Evolutionary conservation across 2,329 filamentous ascomycete genomes (phyloP), one percentile per base, ranked within the genome.

Genomic region (Arthrobotrys sphaeroides): DNA sequence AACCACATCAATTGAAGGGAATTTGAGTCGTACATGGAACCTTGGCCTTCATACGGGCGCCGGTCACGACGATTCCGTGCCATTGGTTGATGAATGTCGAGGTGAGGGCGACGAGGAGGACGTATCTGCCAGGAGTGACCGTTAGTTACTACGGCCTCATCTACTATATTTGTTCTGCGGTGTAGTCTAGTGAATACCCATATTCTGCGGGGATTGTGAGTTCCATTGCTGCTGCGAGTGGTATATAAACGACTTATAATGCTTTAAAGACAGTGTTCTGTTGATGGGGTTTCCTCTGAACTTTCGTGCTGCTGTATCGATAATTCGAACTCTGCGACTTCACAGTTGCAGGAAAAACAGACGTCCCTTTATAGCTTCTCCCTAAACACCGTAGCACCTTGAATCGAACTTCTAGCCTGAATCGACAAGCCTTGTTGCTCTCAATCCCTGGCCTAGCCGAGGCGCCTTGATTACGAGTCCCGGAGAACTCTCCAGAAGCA

Each of bases 61-160:
- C 80, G 73, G 81, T 82, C 9, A 86, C 87, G 64, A 87, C 83
- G 38, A 84, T 0, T 49, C 79, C 77, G 81, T 90, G 88, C 75
- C 86, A 82, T 13, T 81, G 80, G 83, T 88, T 88, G 81, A 90
- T 80, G 80, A 90, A 84, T 82, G 88, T 85, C 78, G 86, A 86
- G 13, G 86, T 84, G 18, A 86, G 83, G 67, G 88, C 88, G 49
- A 84, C 86, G 61, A 85, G 84, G 64, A 91, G 84, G 80, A 90
- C 88, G 81, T 88, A 88, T 83, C 89, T 90, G 77, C 36, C 5
- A 5, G n/a, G 2, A 31, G 2, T 13, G 12, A 49, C 26, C 13
- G 1, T 18, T 43, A 2, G n/a, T 40, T 38, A 18, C n/a, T 26
- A 72, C 33, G 1, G 59, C 10, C 62, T 18, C 62, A 12, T n/a